Percentiles rank a stretch among this genome's conserved stretches.
These are phyloP conservation scores for Apiotrichum gracile DNA, from an alignment of 1,284 basidiomycete genomes.

Conservation along the genomic window DNA sequence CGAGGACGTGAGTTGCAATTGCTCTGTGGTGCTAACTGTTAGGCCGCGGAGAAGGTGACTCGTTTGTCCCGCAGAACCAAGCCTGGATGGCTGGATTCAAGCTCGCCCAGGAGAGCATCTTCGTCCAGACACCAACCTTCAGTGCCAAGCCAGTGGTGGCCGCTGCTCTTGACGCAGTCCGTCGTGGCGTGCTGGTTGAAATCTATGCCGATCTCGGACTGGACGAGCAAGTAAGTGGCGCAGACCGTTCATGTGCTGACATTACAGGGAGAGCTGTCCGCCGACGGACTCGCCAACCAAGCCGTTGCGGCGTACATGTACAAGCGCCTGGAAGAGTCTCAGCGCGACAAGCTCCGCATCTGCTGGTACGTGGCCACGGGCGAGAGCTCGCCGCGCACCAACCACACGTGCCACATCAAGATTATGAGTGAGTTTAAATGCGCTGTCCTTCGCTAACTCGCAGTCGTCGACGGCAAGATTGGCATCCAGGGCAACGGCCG, in stretches of 20 bases:
- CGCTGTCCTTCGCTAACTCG: neutral
- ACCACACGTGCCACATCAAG: conserved; percentile 59
- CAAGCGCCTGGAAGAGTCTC: conserved; percentile 48
- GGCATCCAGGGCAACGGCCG: conserved; percentile 52
- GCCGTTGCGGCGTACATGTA: conserved; percentile 61
- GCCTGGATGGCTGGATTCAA: conserved; percentile 64
- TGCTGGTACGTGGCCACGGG: conserved; percentile 57
- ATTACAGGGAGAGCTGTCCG: conserved; percentile 47
- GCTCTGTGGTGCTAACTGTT: conserved; percentile 50
- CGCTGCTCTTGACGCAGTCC: conserved; percentile 57
- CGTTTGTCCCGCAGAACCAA: conserved; percentile 55
- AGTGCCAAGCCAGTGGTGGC: conserved; percentile 61
- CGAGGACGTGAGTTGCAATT: conserved; percentile 59
- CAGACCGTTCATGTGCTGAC: neutral
- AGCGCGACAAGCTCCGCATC: conserved; percentile 54
- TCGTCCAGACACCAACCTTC: conserved; percentile 67
- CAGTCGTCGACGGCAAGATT: conserved; percentile 55
- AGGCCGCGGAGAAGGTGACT: conserved; percentile 23
- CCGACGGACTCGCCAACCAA: conserved; percentile 69
- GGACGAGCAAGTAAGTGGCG: conserved; percentile 50
- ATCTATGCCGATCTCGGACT: conserved; percentile 59
- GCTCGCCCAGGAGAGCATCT: conserved; percentile 59
- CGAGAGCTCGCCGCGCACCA: conserved; percentile 59
- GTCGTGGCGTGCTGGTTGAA: conserved; percentile 58
- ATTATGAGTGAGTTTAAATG: conserved; percentile 52